phyloP scores from a whole-genome alignment of 441 rosid genomes.

The Gossypium schwendimanii region DNA sequence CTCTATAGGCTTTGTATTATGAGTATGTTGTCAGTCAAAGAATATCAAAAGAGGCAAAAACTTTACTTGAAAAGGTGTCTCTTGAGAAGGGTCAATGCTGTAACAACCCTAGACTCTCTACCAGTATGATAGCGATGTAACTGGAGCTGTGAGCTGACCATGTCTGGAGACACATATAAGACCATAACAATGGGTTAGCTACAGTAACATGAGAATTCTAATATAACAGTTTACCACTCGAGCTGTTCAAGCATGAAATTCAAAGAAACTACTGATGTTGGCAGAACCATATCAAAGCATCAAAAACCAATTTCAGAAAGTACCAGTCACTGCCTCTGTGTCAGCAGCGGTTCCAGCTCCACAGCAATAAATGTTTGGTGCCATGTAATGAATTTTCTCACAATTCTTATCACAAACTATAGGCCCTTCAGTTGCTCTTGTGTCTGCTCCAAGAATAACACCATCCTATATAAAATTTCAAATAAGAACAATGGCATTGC shows the following conservation, averaged over 20 bases:
- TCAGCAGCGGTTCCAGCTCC: conserved; percentile 99
- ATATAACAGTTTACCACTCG: background rate
- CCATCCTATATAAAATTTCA: conserved; percentile 52
- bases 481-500: background rate
- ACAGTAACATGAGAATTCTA: background rate
- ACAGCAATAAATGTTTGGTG: conserved; percentile 94
- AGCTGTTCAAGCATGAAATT: background rate
- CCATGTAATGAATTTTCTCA: conserved; percentile 96
- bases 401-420: conserved; percentile 95
- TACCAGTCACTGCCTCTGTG: conserved; percentile 97
- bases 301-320: conserved; percentile 6
- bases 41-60: conserved; percentile 10
- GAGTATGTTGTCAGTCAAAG: background rate
- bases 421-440: conserved; percentile 97
- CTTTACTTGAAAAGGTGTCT: conserved; percentile 79
- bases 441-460: conserved; percentile 94
- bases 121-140: conserved; percentile 88
- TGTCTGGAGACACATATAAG: conserved; percentile 41
- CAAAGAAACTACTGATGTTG: background rate
- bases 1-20: background rate
- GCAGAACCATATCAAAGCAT: background rate
- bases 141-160: conserved; percentile 95
- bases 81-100: conserved; percentile 87
- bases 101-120: conserved; percentile 83
- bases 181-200: conserved; percentile 9